Percentiles rank a stretch among this genome's conserved stretches.
Evolutionary conservation across 208 protist species (phyloP).

Genomic region (Trypanosoma platydactyli): DNA sequence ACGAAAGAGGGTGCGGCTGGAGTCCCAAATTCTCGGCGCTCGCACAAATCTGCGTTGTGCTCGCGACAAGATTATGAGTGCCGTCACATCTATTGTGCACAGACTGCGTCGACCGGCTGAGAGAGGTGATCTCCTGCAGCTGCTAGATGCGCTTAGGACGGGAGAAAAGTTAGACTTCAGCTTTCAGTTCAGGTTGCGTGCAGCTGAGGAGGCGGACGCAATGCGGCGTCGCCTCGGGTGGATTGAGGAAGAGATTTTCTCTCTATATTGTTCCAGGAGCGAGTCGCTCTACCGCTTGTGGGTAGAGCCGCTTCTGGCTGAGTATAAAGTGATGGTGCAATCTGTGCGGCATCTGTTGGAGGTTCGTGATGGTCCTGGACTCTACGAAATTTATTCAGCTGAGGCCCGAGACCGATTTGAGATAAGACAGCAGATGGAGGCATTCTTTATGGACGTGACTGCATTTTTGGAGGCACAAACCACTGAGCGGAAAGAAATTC

Average conservation of each 20-base stretch:
- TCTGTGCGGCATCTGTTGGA: constrained; percentile 44
- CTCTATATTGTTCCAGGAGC: constrained; percentile 39
- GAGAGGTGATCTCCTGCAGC: constrained; percentile 13
- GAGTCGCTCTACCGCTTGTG: constrained; percentile 47
- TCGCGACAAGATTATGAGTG: constrained; percentile 20
- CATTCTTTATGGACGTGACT: constrained; percentile 35
- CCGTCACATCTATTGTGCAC: constrained; percentile 13
- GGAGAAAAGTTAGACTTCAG: constrained; percentile 26
- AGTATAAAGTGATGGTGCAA: constrained; percentile 31
- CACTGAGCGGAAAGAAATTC: constrained; percentile 15
- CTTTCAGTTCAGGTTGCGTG: constrained; percentile 23
- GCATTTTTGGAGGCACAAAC: constrained; percentile 21
- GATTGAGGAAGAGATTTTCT: constrained; percentile 44
- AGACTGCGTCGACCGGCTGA: constrained; percentile 19
- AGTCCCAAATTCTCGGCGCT: constrained; percentile 17
- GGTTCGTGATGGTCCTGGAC: constrained; percentile 33
- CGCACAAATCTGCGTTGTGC: constrained; percentile 35
- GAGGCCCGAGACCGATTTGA: constrained; percentile 49
- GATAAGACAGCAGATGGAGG: constrained; percentile 36
- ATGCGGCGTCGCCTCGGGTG: constrained; percentile 42
- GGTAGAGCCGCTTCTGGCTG: constrained; percentile 38
- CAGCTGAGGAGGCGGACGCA: constrained; percentile 16
- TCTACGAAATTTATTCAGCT: constrained; percentile 42
- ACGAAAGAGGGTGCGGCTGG: constrained; percentile 17
- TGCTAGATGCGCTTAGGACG: constrained; percentile 19